A percentile compares a stretch with the other conserved stretches of the same genome.
Conservation (phyloP, 176 grass and related monocot species). For the Zea mays region DNA sequence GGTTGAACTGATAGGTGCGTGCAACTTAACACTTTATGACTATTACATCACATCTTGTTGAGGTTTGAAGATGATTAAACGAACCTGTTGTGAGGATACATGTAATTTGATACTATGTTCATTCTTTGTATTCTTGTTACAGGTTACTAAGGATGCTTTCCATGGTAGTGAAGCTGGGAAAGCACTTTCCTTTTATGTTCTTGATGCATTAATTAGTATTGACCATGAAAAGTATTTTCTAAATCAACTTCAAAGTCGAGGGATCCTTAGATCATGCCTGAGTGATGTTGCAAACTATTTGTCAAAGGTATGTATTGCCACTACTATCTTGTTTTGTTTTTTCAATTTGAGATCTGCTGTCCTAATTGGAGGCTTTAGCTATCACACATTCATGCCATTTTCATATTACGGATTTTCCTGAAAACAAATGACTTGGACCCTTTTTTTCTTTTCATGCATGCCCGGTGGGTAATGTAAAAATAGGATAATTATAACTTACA, state of each 20-base stretch:
- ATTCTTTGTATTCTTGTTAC: constrained; percentile 33
- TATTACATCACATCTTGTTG: constrained; percentile 8
- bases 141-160: constrained; percentile 87
- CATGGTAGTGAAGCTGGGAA: constrained; percentile 93
- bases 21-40: not conserved
- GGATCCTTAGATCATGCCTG: constrained; percentile 75
- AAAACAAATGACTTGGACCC: constrained; percentile 14
- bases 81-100: not conserved
- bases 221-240: constrained; percentile 91
- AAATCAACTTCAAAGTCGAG: constrained; percentile 93
- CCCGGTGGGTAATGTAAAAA: not conserved
- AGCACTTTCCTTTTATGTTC: constrained; percentile 85
- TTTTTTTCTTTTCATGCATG: constrained; percentile 20
- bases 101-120: constrained; percentile 22
- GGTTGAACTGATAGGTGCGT: too few relatives aligned
- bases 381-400: constrained; percentile 5
- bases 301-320: constrained; percentile 57
- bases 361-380: constrained; percentile 24
- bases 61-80: constrained; percentile 14
- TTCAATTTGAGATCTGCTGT: not conserved
- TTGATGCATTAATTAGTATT: constrained; percentile 84
- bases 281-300: constrained; percentile 81
- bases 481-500: constrained; percentile 18
- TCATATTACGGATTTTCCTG: constrained; percentile 8
- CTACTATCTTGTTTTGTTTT: not conserved